Percentiles rank a stretch among this genome's conserved stretches.
Evolutionary conservation across 805 yeast species (phyloP).

Genomic region (Hagleromyces aurorensis): DNA sequence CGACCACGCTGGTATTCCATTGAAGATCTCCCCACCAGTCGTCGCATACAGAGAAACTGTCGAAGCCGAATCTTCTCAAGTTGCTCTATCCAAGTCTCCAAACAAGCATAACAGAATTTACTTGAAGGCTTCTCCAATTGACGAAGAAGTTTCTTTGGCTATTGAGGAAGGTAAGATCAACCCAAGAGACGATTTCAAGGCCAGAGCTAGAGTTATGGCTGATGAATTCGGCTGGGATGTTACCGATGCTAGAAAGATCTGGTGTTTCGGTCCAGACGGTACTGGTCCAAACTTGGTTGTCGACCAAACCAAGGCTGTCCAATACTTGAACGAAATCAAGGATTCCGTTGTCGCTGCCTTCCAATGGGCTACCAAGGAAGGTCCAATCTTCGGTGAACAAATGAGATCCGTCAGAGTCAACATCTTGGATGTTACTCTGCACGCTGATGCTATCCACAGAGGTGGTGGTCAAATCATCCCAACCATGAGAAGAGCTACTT

Average conservation of each 20-base stretch:
- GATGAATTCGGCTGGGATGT: constrained; percentile 99
- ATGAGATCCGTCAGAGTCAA: constrained; percentile 94
- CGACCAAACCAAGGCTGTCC: constrained; percentile 99
- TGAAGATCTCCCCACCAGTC: constrained; percentile 95
- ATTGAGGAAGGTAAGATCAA: constrained; percentile 87
- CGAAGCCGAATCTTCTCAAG: constrained; percentile 85
- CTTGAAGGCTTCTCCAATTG: constrained; percentile 93
- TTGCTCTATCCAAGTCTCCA: constrained; percentile 97
- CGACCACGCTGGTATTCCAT: constrained; percentile 99
- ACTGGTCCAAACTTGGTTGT: constrained; percentile 97
- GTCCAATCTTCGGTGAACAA: constrained; percentile 96
- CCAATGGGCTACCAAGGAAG: constrained; percentile 99
- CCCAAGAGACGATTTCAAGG: constrained; percentile 97
- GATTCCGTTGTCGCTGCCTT: constrained; percentile 99
- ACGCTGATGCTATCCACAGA: constrained; percentile 99
- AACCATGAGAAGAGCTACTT: constrained; percentile 99
- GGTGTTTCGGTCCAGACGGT: constrained; percentile 99
- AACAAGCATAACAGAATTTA: constrained; percentile 99
- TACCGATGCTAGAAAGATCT: constrained; percentile 99
- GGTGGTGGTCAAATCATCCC: constrained; percentile 99
- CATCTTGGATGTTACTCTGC: constrained; percentile 98
- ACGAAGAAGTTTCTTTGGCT: constrained; percentile 86
- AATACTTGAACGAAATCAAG: constrained; percentile 97
- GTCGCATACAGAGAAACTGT: constrained; percentile 99
- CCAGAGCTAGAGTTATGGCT: constrained; percentile 97